These are phyloP conservation scores for Aspergillus novofumigatus DNA, from an alignment of 2,329 filamentous ascomycete species.

Conservation along the genomic window DNA sequence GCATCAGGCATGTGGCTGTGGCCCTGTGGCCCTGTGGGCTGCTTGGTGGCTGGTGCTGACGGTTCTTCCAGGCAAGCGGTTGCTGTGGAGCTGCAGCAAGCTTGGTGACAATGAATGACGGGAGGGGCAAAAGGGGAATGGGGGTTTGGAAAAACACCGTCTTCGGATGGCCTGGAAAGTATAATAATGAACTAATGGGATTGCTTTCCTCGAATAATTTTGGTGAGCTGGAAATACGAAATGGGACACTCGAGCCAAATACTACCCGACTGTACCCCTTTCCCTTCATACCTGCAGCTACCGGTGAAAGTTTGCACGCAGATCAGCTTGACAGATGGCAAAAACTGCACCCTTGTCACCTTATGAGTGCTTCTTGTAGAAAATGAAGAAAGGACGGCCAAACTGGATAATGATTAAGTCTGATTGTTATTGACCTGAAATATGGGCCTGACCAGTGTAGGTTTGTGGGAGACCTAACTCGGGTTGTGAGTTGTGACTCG, in stretches of 20 bases:
- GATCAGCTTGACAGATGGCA: not conserved
- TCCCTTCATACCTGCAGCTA: not conserved
- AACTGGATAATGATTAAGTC: not conserved
- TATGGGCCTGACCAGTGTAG: not conserved
- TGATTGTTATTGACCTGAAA: not conserved
- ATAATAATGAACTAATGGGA: not conserved
- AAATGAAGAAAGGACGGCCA: not conserved
- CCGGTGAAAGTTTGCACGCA: not conserved
- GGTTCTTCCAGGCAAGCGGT: not conserved
- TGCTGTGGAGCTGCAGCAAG: not conserved
- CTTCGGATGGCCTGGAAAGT: not conserved
- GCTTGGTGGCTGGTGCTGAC: not conserved
- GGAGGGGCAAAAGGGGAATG: not conserved
- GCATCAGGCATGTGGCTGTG: not conserved
- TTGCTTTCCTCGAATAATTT: not conserved
- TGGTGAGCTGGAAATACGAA: not conserved
- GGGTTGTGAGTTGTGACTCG: not conserved
- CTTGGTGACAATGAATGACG: not conserved
- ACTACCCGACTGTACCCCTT: not conserved
- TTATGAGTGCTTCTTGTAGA: not conserved
- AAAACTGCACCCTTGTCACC: no score
- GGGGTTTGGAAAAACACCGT: not conserved
- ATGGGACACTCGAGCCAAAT: not conserved
- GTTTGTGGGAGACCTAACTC: not conserved
- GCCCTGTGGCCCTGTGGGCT: not conserved